phyloP scores from a whole-genome alignment of 1,284 basidiomycete species.

The Sparassis latifolia region DNA sequence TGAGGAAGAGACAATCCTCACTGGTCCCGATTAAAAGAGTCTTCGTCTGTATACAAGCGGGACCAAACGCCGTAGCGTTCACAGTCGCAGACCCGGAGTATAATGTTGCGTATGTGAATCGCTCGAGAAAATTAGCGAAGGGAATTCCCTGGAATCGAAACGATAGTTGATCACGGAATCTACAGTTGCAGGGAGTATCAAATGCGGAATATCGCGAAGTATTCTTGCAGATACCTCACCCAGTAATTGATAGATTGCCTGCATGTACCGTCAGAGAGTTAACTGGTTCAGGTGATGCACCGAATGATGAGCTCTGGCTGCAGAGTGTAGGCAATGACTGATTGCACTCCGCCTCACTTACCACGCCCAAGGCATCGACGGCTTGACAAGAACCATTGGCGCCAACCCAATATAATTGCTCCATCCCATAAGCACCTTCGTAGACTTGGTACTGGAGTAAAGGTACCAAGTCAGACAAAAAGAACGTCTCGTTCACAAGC shows the following conservation, averaged over 20 bases:
- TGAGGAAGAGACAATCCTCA: slow-evolving; percentile 38
- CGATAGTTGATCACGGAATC: slow-evolving; percentile 28
- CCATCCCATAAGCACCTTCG: slow-evolving; percentile 11
- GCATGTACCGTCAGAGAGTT: slow-evolving; percentile 18
- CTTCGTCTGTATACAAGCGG: slow-evolving; percentile 24
- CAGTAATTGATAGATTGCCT: slow-evolving; percentile 19
- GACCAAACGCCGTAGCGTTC: slow-evolving; percentile 26
- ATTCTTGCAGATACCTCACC: slow-evolving; percentile 4
- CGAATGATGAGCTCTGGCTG: slow-evolving; percentile 20
- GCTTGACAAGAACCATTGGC: slow-evolving; percentile 16
- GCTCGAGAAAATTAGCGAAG: slow-evolving; percentile 25
- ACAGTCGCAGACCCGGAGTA: slow-evolving; percentile 22
- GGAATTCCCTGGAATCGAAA: slow-evolving; percentile 33
- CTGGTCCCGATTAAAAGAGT: slow-evolving; percentile 11
- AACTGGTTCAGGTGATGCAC: slow-evolving; percentile 12
- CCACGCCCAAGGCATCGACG: slow-evolving; percentile 17
- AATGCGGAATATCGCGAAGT: no score
- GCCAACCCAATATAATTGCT: slow-evolving; percentile 24
- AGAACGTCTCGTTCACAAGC: slow-evolving; percentile 19
- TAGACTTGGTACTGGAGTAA: slow-evolving; percentile 22
- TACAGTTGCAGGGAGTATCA: slow-evolving; percentile 10
- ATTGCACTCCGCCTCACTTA: slow-evolving; percentile 16
- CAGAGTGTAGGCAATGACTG: slow-evolving; percentile 22
- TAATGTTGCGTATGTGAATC: slow-evolving; percentile 27
- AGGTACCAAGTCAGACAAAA: slow-evolving; percentile 18